Evolutionary conservation across 164 flowering plant species (phyloP), one percentile per base, ranked within the genome.

Genomic region (Tinospora cordifolia): DNA sequence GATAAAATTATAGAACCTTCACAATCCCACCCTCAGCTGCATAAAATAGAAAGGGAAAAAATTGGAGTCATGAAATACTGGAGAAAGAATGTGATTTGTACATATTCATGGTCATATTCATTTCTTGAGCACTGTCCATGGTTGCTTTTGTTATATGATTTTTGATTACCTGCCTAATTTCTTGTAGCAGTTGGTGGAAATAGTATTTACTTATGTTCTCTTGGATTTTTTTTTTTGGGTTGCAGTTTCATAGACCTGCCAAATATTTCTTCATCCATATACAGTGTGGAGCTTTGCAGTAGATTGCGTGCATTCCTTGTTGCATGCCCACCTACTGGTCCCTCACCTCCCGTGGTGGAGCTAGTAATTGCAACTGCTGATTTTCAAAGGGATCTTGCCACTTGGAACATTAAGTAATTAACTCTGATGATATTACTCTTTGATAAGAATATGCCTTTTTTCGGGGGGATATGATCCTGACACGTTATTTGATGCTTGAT

Each of bases 251-350:
- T 93, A 70, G 98, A 93, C 75, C 96, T 93, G 15, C 97, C 96
- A 75, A 91, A 87, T 75, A 77, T 88, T 66, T 87, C 92, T 27
- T 76, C 98, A 62, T 85, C 98, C 39, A 91, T 93, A 79, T 93
- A 91, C 73, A 90, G 91, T 74, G 87, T 86, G 58, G 98, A 93
- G 74, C 91, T 93, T 24, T 89, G 84, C 80, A 81, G 74, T 46
- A 81, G 98, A 75, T 74, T 93, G 79, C 92, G 91, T 27, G 83
- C 88, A 49, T 93, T 93, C 75, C 89, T 93, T 13, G 83, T 87
- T 77, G 88, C 98, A 76, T 93, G 92, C 66, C 97, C 98, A 63
- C 98, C 98, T 58, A 51, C 90, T 0, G 92, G 96, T 47, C 98
- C 96, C 68, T 81, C 93, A 25, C 85, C 88, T 63, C 87, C 83